phyloP scores from a whole-genome alignment of 345 rosid genomes.

The Brassica carinata region DNA sequence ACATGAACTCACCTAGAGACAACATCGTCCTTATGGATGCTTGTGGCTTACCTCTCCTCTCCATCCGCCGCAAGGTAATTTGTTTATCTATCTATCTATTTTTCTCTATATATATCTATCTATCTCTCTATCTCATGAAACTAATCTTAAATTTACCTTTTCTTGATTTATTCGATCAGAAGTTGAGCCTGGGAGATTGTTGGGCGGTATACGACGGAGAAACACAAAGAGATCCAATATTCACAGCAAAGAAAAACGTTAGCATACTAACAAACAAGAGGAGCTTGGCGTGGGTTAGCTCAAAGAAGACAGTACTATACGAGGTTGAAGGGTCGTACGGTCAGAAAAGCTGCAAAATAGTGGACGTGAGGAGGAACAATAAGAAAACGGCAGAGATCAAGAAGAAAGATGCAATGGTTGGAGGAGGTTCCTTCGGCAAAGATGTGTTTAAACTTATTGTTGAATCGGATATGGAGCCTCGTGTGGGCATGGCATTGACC shows the following conservation, averaged over 20 bases:
- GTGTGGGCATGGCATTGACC: slow-evolving; percentile 81
- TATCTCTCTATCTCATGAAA: background rate
- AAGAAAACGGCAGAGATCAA: slow-evolving; percentile 67
- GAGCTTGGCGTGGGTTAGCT: slow-evolving; percentile 58
- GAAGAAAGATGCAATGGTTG: slow-evolving; percentile 59
- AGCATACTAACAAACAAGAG: slow-evolving; percentile 48
- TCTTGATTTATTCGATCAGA: slow-evolving; percentile 42
- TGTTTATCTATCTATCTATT: too few species aligned
- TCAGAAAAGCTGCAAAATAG: slow-evolving; percentile 62
- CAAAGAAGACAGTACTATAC: slow-evolving; percentile 42
- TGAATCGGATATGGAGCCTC: slow-evolving; percentile 58
- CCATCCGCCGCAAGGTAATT: slow-evolving; percentile 87
- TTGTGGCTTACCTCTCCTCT: slow-evolving; percentile 83
- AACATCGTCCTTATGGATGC: slow-evolving; percentile 93
- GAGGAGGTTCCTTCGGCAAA: slow-evolving; percentile 66
- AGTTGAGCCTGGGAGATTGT: slow-evolving; percentile 66
- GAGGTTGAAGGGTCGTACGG: slow-evolving; percentile 82
- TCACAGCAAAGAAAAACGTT: slow-evolving; percentile 59
- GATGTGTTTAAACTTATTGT: slow-evolving; percentile 80
- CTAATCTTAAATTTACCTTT: background rate
- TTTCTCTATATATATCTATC: too few species aligned
- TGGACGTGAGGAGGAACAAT: slow-evolving; percentile 52
- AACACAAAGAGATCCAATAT: slow-evolving; percentile 51
- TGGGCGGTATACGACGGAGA: slow-evolving; percentile 92
- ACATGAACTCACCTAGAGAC: slow-evolving; percentile 55